Evolutionary conservation across 495 filamentous ascomycete species (phyloP).

Genomic region (Podospora didyma): DNA sequence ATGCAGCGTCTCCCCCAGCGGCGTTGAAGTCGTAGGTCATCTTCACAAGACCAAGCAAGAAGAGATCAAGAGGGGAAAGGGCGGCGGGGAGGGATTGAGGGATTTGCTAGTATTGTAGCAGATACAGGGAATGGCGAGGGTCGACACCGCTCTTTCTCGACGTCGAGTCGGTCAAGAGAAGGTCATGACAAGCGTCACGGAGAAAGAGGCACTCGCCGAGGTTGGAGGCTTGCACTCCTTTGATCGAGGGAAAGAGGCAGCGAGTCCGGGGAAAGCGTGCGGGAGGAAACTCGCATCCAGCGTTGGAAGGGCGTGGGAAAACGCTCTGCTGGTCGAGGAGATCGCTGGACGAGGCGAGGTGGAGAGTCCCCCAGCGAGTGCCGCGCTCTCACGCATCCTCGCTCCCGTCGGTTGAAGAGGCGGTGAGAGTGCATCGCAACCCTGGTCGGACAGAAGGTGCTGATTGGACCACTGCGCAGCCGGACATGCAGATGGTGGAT

Average conservation of each 20-base stretch:
- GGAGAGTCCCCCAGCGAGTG: constrained; percentile 5
- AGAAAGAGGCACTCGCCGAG: constrained; percentile 1
- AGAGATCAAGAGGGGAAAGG: constrained; percentile 17
- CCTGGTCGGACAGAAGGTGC: constrained; percentile 17
- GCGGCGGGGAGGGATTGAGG: constrained; percentile 25
- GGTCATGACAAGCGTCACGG: constrained; percentile 27
- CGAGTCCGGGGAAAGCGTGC: constrained; percentile 14
- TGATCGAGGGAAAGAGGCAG: constrained; percentile 6
- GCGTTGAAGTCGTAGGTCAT: constrained; percentile 57
- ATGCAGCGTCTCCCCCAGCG: constrained; percentile 44
- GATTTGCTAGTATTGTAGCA: constrained; percentile 28
- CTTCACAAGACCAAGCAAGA: constrained; percentile 26
- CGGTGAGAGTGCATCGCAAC: constrained; percentile 34
- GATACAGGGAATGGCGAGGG: constrained; percentile 12
- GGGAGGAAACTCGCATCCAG: constrained; percentile 2
- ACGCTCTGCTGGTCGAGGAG: neutral
- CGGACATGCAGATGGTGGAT: constrained; percentile 20
- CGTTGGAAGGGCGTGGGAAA: constrained; percentile 9
- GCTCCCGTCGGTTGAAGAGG: constrained; percentile 31
- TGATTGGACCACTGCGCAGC: constrained; percentile 26
- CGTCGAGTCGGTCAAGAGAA: constrained; percentile 32
- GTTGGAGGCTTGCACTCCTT: neutral
- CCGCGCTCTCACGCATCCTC: constrained; percentile 18
- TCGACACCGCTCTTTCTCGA: constrained; percentile 37
- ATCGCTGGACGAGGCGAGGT: constrained; percentile 8